Percentiles rank a stretch among this genome's conserved stretches.
Evolutionary conservation across 176 grass and related monocot species (phyloP).

Genomic region (Juncus inflexus): DNA sequence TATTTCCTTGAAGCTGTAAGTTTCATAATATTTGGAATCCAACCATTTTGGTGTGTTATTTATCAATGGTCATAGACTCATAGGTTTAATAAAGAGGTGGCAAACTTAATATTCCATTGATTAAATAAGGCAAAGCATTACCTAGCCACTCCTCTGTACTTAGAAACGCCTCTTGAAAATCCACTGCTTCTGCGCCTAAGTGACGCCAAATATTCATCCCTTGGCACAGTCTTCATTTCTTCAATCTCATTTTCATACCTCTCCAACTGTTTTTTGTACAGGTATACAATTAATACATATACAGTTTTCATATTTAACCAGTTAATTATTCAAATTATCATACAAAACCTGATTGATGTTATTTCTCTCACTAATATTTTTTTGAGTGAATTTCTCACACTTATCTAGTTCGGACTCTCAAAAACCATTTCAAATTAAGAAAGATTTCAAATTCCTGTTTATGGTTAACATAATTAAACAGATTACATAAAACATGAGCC

Average conservation of each 20-base stretch:
- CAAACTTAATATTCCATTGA: background rate
- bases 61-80: no score
- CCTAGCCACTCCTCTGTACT: conserved; percentile 97
- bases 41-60: no score
- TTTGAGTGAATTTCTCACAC: background rate
- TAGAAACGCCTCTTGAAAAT: conserved; percentile 93
- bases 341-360: no score
- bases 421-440: no score
- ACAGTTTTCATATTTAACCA: no score
- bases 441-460: no score
- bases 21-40: no score
- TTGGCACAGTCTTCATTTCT: conserved; percentile 62
- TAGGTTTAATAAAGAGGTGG: background rate
- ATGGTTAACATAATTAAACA: no score
- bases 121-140: conserved; percentile 9
- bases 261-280: conserved; percentile 39
- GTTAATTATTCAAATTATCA: background rate
- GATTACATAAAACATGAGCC: no score
- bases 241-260: conserved; percentile 52
- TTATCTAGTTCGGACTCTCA: no score
- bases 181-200: conserved; percentile 87
- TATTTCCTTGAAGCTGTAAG: no score
- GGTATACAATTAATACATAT: no score
- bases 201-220: conserved; percentile 77
- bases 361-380: background rate